These are phyloP conservation scores for Scenedesmus sp. DNA, from an alignment of 163 green algal species.

Conservation along the genomic window DNA sequence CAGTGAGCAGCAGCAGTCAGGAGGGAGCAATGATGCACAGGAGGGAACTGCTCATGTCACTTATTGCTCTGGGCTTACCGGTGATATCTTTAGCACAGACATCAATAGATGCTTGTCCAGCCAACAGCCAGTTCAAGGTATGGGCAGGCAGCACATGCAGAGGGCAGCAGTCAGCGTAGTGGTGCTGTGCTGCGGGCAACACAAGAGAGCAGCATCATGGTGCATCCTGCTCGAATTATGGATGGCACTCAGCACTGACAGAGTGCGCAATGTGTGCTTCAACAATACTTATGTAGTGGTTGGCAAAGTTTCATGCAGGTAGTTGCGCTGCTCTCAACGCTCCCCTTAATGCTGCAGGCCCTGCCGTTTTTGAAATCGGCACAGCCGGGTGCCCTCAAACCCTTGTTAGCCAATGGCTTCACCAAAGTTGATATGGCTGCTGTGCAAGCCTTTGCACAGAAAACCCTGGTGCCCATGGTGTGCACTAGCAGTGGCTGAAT, in stretches of 20 bases:
- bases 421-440: background rate
- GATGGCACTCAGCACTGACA: background rate
- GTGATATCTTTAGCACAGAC: background rate
- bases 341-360: background rate
- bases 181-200: background rate
- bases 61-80: background rate
- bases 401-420: background rate
- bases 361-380: slow-evolving; percentile 33
- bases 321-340: background rate
- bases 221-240: background rate
- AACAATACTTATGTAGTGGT: background rate
- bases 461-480: slow-evolving; percentile 40
- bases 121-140: slow-evolving; percentile 42
- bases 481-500: background rate
- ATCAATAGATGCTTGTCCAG: slow-evolving; percentile 35
- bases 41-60: background rate
- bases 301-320: background rate
- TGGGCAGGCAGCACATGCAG: background rate
- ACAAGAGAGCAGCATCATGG: background rate
- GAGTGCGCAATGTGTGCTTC: background rate
- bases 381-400: background rate
- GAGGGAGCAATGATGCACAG: background rate
- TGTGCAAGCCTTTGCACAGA: background rate
- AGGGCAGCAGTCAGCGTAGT: background rate
- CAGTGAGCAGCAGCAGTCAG: background rate